A percentile compares a stretch with the other conserved stretches of the same genome.
phyloP scores from a whole-genome alignment of 805 yeast species.

The Candida ulmi region DNA sequence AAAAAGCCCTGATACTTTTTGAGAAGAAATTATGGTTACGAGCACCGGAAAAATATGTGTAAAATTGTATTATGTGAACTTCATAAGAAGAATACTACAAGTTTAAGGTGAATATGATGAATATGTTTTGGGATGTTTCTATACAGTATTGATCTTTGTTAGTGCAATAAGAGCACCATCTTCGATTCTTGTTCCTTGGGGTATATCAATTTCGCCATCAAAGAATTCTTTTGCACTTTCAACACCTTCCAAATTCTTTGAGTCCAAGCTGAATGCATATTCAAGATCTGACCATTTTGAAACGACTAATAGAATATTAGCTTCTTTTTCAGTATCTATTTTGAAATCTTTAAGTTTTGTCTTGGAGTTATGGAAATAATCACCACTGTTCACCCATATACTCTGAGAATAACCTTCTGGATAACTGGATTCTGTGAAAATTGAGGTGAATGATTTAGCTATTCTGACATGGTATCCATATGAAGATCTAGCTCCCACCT shows the following conservation, averaged over 20 bases:
- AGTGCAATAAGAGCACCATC: slow-evolving; percentile 64
- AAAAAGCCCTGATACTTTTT: no score
- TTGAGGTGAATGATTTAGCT: slow-evolving; percentile 50
- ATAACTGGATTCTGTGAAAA: slow-evolving; percentile 66
- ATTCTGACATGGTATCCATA: slow-evolving; percentile 75
- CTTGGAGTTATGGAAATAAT: slow-evolving; percentile 40
- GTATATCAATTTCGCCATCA: slow-evolving; percentile 54
- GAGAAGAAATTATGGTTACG: no score
- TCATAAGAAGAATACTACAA: neutral
- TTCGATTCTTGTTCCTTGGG: slow-evolving; percentile 56
- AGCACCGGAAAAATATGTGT: no score
- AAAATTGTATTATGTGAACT: no score
- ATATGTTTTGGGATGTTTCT: neutral
- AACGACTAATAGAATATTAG: slow-evolving; percentile 45
- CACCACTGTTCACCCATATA: slow-evolving; percentile 62
- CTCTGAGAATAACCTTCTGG: slow-evolving; percentile 68
- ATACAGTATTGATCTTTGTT: slow-evolving; percentile 24
- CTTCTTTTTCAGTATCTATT: slow-evolving; percentile 18
- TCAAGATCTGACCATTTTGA: slow-evolving; percentile 59
- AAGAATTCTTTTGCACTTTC: slow-evolving; percentile 56
- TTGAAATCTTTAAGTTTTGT: slow-evolving; percentile 21
- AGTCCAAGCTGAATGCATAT: slow-evolving; percentile 46
- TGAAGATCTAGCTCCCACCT: slow-evolving; percentile 50
- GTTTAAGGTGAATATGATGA: neutral
- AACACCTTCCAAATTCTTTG: slow-evolving; percentile 45